Evolutionary conservation across 257 asterid species (phyloP), one percentile per base, ranked within the genome.

Genomic region (Scutellaria minor): DNA sequence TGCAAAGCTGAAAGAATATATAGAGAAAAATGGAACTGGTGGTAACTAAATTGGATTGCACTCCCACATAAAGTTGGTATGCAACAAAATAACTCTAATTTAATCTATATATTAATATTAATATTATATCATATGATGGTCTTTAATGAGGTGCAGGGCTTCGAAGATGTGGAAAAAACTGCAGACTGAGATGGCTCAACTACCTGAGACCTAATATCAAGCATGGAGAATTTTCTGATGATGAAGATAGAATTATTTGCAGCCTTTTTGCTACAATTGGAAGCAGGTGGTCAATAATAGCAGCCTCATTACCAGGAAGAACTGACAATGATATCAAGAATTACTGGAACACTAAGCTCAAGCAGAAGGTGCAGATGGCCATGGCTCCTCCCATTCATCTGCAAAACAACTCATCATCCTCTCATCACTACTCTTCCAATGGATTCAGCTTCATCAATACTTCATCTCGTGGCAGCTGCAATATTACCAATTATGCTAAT

Each of bases 291-390:
- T 80, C 84, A 64, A 85, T 90, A 60, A 92, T 92, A 68, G 98
- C 98, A 47, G 89, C 87, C 7, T 91, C 88, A 35, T 82, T 92
- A 55, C 96, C 90, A 5, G 96, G 98, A 0, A 90, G 96, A 70
- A 92, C 98, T 0, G 98, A 92, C 71, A 92, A 92, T 45, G 97
- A 92, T 27, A 92, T 92, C 66, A 92, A 92, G 71, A 92, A 92
- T 80, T 86, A 92, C 66, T 92, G 97, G 97, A 92, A 92, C 91
- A 92, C 96, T 0, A 92, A 90, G 87, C 98, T 92, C 3, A 92
- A 88, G 72, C 88, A 88, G 86, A 92, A 18, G 18, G 0, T 18
- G 18, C 18, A 18, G 18, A 18, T 18, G 18, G 18, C 18, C 18
- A 18, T 18, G 18, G 0, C 18, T 18, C 18, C 18, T 18, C n/a